Percentiles rank a stretch among this genome's conserved stretches.
phyloP scores from a whole-genome alignment of 441 rosid genomes.

The Eruca vesicaria region DNA sequence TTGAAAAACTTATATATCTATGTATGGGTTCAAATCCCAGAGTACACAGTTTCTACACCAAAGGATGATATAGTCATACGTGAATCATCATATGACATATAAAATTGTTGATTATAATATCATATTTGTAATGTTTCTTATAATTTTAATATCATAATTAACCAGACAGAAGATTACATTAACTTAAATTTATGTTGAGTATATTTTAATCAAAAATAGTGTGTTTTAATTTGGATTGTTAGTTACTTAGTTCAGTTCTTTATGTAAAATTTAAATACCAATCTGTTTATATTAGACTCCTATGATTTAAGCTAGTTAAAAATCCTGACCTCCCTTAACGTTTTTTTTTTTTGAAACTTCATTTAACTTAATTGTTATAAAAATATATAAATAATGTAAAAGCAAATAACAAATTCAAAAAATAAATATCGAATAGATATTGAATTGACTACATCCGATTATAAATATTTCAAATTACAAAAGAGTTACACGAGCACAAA shows the following conservation, averaged over 20 bases:
- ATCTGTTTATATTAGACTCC: background rate
- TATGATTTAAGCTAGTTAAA: background rate
- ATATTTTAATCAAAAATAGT: background rate
- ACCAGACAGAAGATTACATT: too few species aligned
- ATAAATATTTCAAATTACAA: background rate
- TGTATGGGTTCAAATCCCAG: too few species aligned
- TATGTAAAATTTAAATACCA: background rate
- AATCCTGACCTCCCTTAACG: background rate
- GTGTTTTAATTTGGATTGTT: background rate
- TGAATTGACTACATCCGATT: background rate
- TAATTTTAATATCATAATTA: too few species aligned
- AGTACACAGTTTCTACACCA: too few species aligned
- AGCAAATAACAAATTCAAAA: background rate
- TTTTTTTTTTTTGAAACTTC: background rate
- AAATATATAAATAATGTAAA: background rate
- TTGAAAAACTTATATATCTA: too few species aligned
- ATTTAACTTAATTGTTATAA: background rate
- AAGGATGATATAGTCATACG: too few species aligned
- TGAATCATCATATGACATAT: too few species aligned
- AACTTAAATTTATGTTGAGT: background rate
- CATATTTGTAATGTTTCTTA: too few species aligned
- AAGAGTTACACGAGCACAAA: background rate
- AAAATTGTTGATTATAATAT: too few species aligned
- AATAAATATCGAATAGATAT: background rate
- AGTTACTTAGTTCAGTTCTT: background rate